Evolutionary conservation across 1,284 basidiomycete species (phyloP), one percentile per base, ranked within the genome.

Genomic region (Leccinum fuscescens): DNA sequence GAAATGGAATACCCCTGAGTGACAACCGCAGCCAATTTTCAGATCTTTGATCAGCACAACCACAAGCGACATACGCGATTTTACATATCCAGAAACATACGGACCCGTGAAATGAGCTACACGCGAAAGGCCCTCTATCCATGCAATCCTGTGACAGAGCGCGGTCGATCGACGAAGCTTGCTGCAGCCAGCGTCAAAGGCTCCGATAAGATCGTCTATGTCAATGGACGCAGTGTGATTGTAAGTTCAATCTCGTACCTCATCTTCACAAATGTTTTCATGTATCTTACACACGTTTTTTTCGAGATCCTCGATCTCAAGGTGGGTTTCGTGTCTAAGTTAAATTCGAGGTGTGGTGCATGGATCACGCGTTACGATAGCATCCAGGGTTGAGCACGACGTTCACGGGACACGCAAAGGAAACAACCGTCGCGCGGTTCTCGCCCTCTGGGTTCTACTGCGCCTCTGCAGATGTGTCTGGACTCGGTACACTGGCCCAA

Each of bases 371-470:
- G 5, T 35, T 20, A 35, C 37, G 29, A 56, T 53, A 67, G 90
- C 83, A 88, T 67, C 81, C 86, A 5, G 75, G 79, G 15, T 75
- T 80, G 27, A 82, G 85, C 27, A 80, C 78, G 27, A 80, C 85
- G 20, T 93, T 94, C 70, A 80, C 85, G 59, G 91, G 93, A 53
- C 96, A 98, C 77, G 82, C 89, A 2, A 89, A 94, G 65, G 89
- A 89, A 54, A 85, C 92, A 5, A 96, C 92, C 1, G 93, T 96
- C 12, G 96, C 95, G 6, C 86, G 93, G 39, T 88, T 98, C 73
- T 95, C 94, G 0, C 96, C 96, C 0, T 92, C 94, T 0, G 96
- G 96, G 17, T 98, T 89, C 78, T 98, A 98, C 77, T 93, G 91
- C 69, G 96, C 97, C 3, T 96, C 94, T 11, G 95, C 85, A 24